phyloP scores from a whole-genome alignment of 805 yeast genomes.

The Komagataella kurtzmanii region DNA sequence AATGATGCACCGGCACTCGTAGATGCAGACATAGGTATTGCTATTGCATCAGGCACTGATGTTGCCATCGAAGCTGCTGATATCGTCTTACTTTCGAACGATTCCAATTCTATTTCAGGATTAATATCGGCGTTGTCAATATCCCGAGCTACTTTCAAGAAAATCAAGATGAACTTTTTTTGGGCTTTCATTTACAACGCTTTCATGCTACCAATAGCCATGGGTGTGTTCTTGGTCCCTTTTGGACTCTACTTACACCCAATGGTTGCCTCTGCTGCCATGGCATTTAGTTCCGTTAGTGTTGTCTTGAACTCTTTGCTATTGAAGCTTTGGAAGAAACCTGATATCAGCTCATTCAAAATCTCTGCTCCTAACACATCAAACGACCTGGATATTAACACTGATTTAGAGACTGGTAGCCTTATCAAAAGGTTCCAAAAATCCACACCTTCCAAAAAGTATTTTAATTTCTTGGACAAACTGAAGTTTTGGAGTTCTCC shows the following conservation, averaged over 20 bases:
- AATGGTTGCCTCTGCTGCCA: slow-evolving; percentile 78
- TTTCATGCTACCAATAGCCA: slow-evolving; percentile 84
- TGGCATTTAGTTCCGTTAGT: slow-evolving; percentile 88
- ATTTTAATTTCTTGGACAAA: too few species aligned
- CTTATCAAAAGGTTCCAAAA: not conserved
- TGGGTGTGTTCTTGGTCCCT: slow-evolving; percentile 75
- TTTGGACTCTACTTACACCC: slow-evolving; percentile 73
- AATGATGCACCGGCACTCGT: slow-evolving; percentile 96
- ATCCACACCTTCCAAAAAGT: not conserved
- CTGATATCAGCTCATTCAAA: slow-evolving; percentile 4
- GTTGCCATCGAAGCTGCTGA: slow-evolving; percentile 97
- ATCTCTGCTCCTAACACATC: not conserved
- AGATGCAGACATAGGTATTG: slow-evolving; percentile 78
- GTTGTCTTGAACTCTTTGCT: slow-evolving; percentile 72
- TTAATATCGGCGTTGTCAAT: slow-evolving; percentile 53
- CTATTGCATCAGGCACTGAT: slow-evolving; percentile 87
- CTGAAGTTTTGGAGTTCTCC: not conserved
- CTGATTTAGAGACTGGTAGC: not conserved
- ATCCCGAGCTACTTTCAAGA: slow-evolving; percentile 52
- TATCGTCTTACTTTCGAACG: slow-evolving; percentile 52
- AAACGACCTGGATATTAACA: not conserved
- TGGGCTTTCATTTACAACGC: slow-evolving; percentile 83
- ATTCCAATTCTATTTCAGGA: slow-evolving; percentile 22
- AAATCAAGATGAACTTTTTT: slow-evolving; percentile 69
- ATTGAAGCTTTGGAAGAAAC: slow-evolving; percentile 50